phyloP scores from a whole-genome alignment of 495 filamentous ascomycete genomes.

The Xylaria scruposa region DNA sequence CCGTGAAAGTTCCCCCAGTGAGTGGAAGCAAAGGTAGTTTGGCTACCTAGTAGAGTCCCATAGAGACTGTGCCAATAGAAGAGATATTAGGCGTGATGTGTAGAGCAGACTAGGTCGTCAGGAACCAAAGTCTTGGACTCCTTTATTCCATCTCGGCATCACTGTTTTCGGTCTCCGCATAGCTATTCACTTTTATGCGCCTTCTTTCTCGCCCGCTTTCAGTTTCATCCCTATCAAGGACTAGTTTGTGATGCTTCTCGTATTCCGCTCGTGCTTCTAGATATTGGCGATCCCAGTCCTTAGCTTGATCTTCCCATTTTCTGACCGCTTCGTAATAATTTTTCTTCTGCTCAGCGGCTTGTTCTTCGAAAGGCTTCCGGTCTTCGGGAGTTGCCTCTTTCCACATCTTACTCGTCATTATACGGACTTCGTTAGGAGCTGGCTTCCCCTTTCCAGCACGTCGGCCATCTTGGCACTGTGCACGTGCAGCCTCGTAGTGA shows the following conservation, averaged over 20 bases:
- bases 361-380: conserved; percentile 76
- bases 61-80: neutral
- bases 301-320: conserved; percentile 62
- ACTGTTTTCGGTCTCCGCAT: conserved; percentile 46
- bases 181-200: conserved; percentile 46
- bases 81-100: neutral
- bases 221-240: conserved; percentile 32
- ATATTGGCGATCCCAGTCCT: conserved; percentile 74
- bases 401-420: conserved; percentile 88
- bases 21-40: neutral
- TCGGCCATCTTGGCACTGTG: conserved; percentile 70
- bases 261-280: conserved; percentile 65
- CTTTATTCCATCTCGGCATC: conserved; percentile 33
- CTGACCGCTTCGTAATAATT: conserved; percentile 63
- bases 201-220: conserved; percentile 40
- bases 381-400: conserved; percentile 70
- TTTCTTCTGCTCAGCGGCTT: conserved; percentile 70
- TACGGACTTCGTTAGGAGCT: conserved; percentile 80
- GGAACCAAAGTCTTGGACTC: neutral
- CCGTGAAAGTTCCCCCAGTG: neutral
- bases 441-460: conserved; percentile 69
- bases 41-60: neutral
- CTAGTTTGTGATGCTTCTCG: conserved; percentile 63
- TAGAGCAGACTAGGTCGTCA: neutral
- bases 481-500: conserved; percentile 76